Conservation (phyloP, 1,284 basidiomycete genomes). For the Cryptococcus sp. region DNA sequence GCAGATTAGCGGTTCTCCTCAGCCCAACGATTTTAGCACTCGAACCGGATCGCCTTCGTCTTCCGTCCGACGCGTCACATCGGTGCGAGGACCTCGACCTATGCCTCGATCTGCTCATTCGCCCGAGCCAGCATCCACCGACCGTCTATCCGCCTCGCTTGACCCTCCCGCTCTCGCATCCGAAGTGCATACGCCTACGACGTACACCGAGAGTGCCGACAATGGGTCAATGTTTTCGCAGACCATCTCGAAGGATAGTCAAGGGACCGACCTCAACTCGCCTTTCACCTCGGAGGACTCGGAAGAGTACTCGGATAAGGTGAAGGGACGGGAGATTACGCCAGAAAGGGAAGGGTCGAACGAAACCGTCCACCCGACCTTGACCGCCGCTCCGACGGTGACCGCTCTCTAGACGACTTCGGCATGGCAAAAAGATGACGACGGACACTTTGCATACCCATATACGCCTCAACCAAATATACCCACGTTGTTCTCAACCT, state of each 20-base stretch:
- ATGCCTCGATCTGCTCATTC: conserved; percentile 12
- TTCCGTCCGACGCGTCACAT: conserved; percentile 5
- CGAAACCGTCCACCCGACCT: conserved; percentile 13
- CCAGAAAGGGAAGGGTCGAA: conserved; percentile 13
- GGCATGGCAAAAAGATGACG: too few species aligned
- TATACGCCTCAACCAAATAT: too few species aligned
- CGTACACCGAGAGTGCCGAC: not conserved
- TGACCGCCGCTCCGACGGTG: too few species aligned
- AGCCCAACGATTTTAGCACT: not conserved
- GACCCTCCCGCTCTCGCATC: not conserved
- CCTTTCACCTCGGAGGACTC: conserved; percentile 2
- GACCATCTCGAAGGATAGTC: not conserved
- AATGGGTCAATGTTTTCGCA: conserved; percentile 1
- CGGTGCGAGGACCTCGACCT: conserved; percentile 19
- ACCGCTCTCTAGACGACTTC: too few species aligned
- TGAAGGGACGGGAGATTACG: not conserved
- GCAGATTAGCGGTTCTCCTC: not conserved
- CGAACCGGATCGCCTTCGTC: conserved; percentile 2
- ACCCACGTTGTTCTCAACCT: too few species aligned
- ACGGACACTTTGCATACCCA: too few species aligned
- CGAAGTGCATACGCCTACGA: not conserved
- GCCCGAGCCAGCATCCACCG: conserved; percentile 1
- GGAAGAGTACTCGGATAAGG: not conserved
- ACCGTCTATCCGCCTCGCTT: not conserved
- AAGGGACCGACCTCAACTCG: not conserved